Evolutionary conservation across 345 rosid genomes (phyloP).

Genomic region (Populus euphratica): DNA sequence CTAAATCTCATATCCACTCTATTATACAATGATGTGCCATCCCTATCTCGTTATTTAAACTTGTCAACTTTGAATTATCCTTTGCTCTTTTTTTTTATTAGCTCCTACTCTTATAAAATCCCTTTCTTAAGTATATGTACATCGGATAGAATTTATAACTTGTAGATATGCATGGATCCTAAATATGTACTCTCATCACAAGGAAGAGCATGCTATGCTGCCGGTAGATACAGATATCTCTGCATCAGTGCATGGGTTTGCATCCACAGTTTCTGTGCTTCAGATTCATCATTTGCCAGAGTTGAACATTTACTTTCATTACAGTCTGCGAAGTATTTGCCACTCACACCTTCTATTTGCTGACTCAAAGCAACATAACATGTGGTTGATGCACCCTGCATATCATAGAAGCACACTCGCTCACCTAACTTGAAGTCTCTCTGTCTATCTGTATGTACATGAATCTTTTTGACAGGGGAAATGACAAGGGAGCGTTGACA

Average conservation of each 20-base stretch:
- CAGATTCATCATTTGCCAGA: slow-evolving; percentile 63
- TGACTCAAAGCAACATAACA: slow-evolving; percentile 86
- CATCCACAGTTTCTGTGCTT: slow-evolving; percentile 59
- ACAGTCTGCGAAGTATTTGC: slow-evolving; percentile 86
- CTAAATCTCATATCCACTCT: neutral
- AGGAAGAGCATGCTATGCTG: neutral
- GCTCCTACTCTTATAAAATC: neutral
- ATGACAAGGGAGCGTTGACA: slow-evolving; percentile 8
- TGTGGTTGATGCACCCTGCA: slow-evolving; percentile 92
- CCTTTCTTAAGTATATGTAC: neutral
- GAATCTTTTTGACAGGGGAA: slow-evolving; percentile 2
- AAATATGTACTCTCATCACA: neutral
- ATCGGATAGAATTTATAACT: neutral
- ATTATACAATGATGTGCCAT: neutral
- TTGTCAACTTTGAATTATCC: neutral
- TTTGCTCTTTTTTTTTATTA: neutral
- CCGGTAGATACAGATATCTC: slow-evolving; percentile 28
- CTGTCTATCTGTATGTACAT: neutral
- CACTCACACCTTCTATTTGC: slow-evolving; percentile 48
- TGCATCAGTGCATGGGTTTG: slow-evolving; percentile 52
- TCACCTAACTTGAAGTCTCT: neutral
- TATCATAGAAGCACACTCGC: neutral
- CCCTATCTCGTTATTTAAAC: neutral
- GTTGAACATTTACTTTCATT: slow-evolving; percentile 71
- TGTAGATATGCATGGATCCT: neutral